Base-by-base conservation (phyloP, 805 yeast genomes). In the Brettanomyces sp. region DNA sequence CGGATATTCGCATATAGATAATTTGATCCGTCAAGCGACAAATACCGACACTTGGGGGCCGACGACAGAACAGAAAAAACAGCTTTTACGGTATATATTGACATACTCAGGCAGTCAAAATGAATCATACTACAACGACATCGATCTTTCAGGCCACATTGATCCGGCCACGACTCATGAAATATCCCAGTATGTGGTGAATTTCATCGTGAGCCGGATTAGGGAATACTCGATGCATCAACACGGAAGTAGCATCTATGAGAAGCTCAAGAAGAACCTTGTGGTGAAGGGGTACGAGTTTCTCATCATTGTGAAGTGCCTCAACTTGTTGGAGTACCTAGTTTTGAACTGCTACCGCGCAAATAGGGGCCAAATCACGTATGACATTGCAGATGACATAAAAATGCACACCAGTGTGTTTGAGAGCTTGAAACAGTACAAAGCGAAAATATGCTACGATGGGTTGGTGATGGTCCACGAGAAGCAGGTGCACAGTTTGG, bases 1-100 rank as follows among this genome's bases (percentile, higher is more conserved):
- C 23, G 60, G 63, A 21, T 56, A 60, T 42, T 55, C 64, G 21
- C 54, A 58, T 14, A 41, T 60, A 30, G 66, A 62, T 24, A 59
- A 59, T 37, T 39, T 53, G 38, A 62, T 73, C 4, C 58, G 76
- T 43, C 68, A 69, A 45, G 69, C 76, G 5, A 73, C 77, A 13
- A 74, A 72, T 43, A 73, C 76, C 4, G 79, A 74, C 52, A 54
- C 71, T 5, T 74, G 79, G 79, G 79, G 79, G 2, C 79, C 79
- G 4, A 68, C 76, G 0, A 60, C 71, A 4, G 62, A 65, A 38
- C 74, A 73, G 49, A 54, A 70, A 51, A 59, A 59, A 35, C 68
- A 66, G 45, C 47, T 57, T 1, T 42, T 53, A 12, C 46, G 43
- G 33, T 55, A 57, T 57, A 47, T 57, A 21, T 43, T 55, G 13